Evolutionary conservation across 177 flowering plant species (phyloP).

Genomic region (Vitis hybrid): DNA sequence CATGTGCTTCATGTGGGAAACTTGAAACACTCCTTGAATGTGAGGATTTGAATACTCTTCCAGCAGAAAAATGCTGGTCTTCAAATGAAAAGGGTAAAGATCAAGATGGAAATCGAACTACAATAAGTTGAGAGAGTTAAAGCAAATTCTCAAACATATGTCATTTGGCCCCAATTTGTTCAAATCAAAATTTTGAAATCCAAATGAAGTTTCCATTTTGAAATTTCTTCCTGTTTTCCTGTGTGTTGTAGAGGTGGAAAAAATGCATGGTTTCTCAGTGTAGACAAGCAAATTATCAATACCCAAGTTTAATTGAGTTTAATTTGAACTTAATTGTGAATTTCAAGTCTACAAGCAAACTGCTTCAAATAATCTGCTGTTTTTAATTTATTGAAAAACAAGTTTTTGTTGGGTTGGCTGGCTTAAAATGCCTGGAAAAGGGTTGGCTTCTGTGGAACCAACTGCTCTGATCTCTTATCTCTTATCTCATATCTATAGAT

Average conservation of each 20-base stretch:
- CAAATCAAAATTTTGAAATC: background rate
- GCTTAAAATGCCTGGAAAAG: too few species aligned
- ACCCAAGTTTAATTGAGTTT: too few species aligned
- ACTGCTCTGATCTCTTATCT: too few species aligned
- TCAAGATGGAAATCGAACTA: constrained; percentile 3
- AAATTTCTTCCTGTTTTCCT: background rate
- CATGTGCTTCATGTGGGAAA: constrained; percentile 81
- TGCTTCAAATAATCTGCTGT: too few species aligned
- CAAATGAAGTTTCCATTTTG: background rate
- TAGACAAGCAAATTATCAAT: too few species aligned
- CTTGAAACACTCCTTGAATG: constrained; percentile 63
- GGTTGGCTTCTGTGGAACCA: too few species aligned
- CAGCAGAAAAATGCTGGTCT: background rate
- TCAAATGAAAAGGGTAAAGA: background rate
- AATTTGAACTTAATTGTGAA: too few species aligned
- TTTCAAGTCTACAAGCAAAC: too few species aligned
- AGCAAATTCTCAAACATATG: constrained; percentile 23
- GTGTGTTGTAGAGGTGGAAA: background rate
- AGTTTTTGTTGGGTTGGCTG: too few species aligned
- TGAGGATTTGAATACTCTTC: constrained; percentile 45
- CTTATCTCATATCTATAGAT: too few species aligned
- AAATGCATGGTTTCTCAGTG: too few species aligned
- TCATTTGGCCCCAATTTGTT: constrained; percentile 6
- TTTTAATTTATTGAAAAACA: too few species aligned
- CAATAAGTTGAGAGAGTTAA: constrained; percentile 13